Percentiles rank a stretch among this genome's conserved stretches.
Evolutionary conservation across 139 green algal genomes (phyloP).

Genomic region (Coelastrella sp.): DNA sequence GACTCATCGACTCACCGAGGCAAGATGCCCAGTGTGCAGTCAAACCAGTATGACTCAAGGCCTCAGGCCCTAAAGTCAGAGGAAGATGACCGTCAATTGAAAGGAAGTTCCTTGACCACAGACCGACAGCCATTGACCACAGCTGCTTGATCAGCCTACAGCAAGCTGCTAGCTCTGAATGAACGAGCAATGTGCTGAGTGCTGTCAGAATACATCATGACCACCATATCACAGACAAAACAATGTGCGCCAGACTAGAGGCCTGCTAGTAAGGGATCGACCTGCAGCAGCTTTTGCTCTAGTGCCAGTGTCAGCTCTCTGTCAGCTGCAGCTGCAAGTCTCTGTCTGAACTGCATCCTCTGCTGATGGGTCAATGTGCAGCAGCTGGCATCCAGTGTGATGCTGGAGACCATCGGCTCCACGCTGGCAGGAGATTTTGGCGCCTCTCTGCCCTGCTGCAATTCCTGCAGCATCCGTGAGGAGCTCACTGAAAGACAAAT

Average conservation of each 20-base stretch:
- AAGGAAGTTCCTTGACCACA: neutral
- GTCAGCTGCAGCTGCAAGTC: neutral
- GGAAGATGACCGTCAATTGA: neutral
- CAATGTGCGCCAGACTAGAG: neutral
- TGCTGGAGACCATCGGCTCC: neutral
- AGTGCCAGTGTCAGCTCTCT: neutral
- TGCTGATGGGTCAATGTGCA: neutral
- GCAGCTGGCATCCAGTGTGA: constrained; percentile 13
- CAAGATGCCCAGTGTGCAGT: too few relatives aligned
- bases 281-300: neutral
- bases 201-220: too few relatives aligned
- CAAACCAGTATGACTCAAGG: too few relatives aligned
- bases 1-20: too few relatives aligned
- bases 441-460: neutral
- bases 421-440: neutral
- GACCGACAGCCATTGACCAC: too few relatives aligned
- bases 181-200: too few relatives aligned
- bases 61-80: too few relatives aligned
- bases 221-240: too few relatives aligned
- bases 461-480: neutral
- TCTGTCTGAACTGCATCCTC: neutral
- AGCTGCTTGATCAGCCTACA: too few relatives aligned
- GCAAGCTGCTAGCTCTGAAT: too few relatives aligned
- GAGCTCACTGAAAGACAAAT: neutral
- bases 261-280: neutral